Evolutionary conservation across 352 stramenopile species (phyloP).

Genomic region (Pythium phragmiticola): DNA sequence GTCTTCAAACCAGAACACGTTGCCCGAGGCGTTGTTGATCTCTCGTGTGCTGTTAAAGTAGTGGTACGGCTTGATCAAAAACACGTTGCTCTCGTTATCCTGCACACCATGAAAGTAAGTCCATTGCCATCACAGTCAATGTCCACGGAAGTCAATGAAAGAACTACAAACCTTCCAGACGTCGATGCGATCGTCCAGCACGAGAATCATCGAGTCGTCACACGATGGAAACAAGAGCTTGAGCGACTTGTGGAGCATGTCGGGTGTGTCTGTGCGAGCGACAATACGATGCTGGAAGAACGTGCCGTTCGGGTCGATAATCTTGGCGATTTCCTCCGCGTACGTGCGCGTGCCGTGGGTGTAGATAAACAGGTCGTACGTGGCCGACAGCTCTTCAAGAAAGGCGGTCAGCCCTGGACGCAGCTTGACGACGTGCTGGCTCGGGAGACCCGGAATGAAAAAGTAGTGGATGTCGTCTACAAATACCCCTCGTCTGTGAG

Average conservation of each 20-base stretch:
- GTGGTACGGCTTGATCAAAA: constrained; percentile 84
- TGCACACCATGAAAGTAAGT: constrained; percentile 11
- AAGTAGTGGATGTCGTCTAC: constrained; percentile 81
- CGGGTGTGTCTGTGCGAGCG: constrained; percentile 79
- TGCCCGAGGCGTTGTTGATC: constrained; percentile 82
- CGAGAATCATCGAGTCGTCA: constrained; percentile 87
- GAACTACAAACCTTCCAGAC: constrained; percentile 58
- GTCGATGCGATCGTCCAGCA: constrained; percentile 83
- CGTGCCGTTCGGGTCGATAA: constrained; percentile 84
- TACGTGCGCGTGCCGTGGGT: constrained; percentile 94
- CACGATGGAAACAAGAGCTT: constrained; percentile 86
- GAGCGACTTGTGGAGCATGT: constrained; percentile 86
- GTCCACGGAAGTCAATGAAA: not conserved
- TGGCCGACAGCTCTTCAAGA: constrained; percentile 70
- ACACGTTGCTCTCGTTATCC: constrained; percentile 86
- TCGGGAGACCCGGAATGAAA: constrained; percentile 61
- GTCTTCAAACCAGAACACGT: constrained; percentile 42
- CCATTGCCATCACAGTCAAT: not conserved
- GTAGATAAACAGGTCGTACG: constrained; percentile 95
- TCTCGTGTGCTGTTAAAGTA: constrained; percentile 81
- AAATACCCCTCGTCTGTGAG: not conserved
- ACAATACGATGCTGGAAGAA: constrained; percentile 89
- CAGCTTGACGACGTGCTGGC: constrained; percentile 92
- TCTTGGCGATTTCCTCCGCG: constrained; percentile 92
- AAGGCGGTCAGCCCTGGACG: constrained; percentile 90